Base-by-base conservation (phyloP, 73 alveolate species). In the Blepharisma stoltei region DNA sequence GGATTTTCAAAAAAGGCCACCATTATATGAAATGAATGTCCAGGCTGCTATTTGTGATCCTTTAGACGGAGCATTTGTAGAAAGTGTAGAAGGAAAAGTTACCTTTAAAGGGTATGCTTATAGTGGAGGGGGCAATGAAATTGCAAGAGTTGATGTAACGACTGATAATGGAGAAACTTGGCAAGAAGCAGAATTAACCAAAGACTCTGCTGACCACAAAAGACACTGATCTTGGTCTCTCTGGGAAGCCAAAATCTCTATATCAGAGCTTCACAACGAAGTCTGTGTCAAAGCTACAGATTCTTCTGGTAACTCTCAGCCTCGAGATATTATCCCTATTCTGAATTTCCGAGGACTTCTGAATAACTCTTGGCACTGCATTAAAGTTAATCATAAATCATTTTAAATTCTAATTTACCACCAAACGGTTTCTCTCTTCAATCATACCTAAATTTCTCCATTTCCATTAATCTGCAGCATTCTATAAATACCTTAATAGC, bases 91-190 rank as follows among this genome's bases (percentile, higher is more conserved):
- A 14, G 71, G 65, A 21, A 50, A 41, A 32, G 76, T 80, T 6
- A 6, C n/a, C 7, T 6, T 85, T 4, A 80, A 80, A 53, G 93
- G 93, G 5, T 86, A 71, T 76, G 89, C 93, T 55, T 55, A 79
- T 53, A 54, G 50, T 7, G 60, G 78, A 11, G 32, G 54, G 25
- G 76, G 89, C 50, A 48, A 67, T 9, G 82, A 84, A 9, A 87
- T 90, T 9, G 55, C 73, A n/a, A 82, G 89, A 18, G 97, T 90
- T 18, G 90, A 88, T 27, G 82, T 88, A 9, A 68, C 95, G 23
- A 46, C 82, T 6, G 92, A 90, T 65, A 87, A 77, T 6, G 97
- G 97, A 25, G 44, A 75, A 49, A 77, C 95, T 46, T 90, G 95
- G 97, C 54, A 55, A 47, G 71, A 82, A 0, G 94, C 93, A 0